Base-by-base conservation (phyloP, 2,329 filamentous ascomycete genomes). In the Daldinia sp. region DNA sequence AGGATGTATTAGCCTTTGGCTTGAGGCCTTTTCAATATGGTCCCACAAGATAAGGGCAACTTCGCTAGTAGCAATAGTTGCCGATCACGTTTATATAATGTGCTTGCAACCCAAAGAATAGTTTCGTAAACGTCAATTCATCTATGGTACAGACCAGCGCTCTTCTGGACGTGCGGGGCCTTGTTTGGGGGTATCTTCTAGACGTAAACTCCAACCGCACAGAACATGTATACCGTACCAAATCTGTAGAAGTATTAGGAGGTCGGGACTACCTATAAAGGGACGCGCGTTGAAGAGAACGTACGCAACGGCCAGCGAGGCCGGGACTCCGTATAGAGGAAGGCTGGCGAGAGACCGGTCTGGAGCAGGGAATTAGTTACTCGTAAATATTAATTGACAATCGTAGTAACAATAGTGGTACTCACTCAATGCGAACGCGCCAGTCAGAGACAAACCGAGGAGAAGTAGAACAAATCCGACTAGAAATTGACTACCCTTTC, bases 191-290 rank as follows among this genome's bases (percentile, higher is more conserved):
- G 82, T 84, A 83, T 88, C 80, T 75, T 71, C 82, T 89, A 99
- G 81, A 99, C 93, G 90, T 99, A 98, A 79, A 99, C 96, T 80
- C 96, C 96, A 79, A 96, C 96, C 68, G 94, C 96, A 83, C 96
- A 99, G 83, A 99, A 98, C 92, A 98, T 97, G 83, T 96, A 98
- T 51, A 99, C 94, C 57, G 95, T 91, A 75, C 96, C 96, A 81
- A 97, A 92, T 57, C 95, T 98, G 78, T 12, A 28, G n/a, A 30
- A 10, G 26, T 4, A 63, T 75, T 69, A 75, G 74, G 35, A 13
- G 4, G 9, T 12, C 55, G 26, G 26, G 3, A 10, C 20, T 23
- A 74, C 46, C 6, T 33, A 51, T 33, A 33, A 5, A 68, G 55
- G 56, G 44, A 54, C 5, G 15, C 7, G n/a, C 37, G 23, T 18